A percentile compares a stretch with the other conserved stretches of the same genome.
Evolutionary conservation across 805 yeast species (phyloP).

Genomic region (Candida patagonica): DNA sequence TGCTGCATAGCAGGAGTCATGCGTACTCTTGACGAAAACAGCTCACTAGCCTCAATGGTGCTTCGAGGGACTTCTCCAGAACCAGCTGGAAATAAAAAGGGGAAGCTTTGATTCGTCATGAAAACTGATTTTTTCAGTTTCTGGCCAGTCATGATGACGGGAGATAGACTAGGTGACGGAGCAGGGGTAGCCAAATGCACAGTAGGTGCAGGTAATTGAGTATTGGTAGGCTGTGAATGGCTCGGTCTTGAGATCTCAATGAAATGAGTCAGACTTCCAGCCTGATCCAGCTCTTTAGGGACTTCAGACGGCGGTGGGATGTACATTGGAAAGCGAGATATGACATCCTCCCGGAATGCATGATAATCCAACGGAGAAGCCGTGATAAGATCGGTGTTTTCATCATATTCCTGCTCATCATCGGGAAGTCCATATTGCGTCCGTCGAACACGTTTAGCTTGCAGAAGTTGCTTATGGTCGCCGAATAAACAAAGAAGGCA

Average conservation of each 20-base stretch:
- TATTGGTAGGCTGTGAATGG: conserved; percentile 34
- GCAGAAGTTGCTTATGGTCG: conserved; percentile 30
- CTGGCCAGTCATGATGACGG: conserved; percentile 29
- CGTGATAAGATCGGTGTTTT: conserved; percentile 26
- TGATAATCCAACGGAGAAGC: conserved; percentile 83
- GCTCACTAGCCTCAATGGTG: conserved; percentile 66
- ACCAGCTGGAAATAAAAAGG: conserved; percentile 52
- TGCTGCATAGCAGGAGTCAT: conserved; percentile 63
- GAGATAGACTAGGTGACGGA: conserved; percentile 68
- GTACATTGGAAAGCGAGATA: conserved; percentile 66
- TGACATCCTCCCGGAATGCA: conserved; percentile 65
- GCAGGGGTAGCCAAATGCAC: conserved; percentile 80
- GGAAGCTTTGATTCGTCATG: conserved; percentile 59
- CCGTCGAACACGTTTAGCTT: conserved; percentile 40
- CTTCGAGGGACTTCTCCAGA: conserved; percentile 52
- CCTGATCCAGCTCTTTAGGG: conserved; percentile 39
- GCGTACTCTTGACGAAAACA: conserved; percentile 51
- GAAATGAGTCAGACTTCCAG: conserved; percentile 50
- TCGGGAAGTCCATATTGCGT: conserved; percentile 32
- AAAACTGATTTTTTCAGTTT: conserved; percentile 31
- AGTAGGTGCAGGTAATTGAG: conserved; percentile 42
- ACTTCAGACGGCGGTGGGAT: conserved; percentile 41
- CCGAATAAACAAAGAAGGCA: conserved; percentile 53
- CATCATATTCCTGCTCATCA: conserved; percentile 10
- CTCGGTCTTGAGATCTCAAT: conserved; percentile 49